Base-by-base conservation (phyloP, 202 grass and related monocot species). In the Cymbopogon flexuosus region DNA sequence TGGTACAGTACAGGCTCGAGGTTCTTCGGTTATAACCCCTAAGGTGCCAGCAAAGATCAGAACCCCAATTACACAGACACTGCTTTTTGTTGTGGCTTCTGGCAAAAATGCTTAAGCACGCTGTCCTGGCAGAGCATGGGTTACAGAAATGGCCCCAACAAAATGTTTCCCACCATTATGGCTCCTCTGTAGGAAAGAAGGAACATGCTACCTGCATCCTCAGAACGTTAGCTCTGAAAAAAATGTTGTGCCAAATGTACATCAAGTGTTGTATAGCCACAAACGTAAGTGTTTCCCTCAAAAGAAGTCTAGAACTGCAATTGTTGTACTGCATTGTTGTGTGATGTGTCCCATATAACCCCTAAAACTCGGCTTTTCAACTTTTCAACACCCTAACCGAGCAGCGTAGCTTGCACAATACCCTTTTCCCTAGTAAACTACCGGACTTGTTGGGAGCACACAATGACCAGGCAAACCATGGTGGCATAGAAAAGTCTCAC, bases 111-210 rank as follows among this genome's bases (percentile, higher is more conserved):
- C 52, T 57, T 57, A 21, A 57, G n/a, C 52, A 22, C 2, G 52
- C 19, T 57, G 22, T 22, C 52, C n/a, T 57, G n/a, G 47, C 15
- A 21, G 5, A 73, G 41, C 9, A 52, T 60, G 19, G 34, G 64
- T 62, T 58, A 16, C 74, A 33, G 16, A 85, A 84, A 45, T 42
- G 6, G 31, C 57, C 41, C n/a, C 65, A 24, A 49, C 57, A 79
- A 84, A 79, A 56, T 64, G 30, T 10, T 7, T 62, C 21, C 18
- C 15, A 2, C 5, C 27, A 23, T 19, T 5, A 11, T 1, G 0
- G 4, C 31, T 68, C 64, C 52, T 62, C 12, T 12, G 7, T 37
- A 49, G 46, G 46, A 49, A 45, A 27, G 21, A 51, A 29, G 15
- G 41, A 15, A 75, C 15, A 14, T 59, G 1, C 35, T 36, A 64